A percentile compares a stretch with the other conserved stretches of the same genome.
These are phyloP conservation scores for Byssoonygena ceratinophila DNA, from an alignment of 2,329 filamentous ascomycete species.

Conservation along the genomic window DNA sequence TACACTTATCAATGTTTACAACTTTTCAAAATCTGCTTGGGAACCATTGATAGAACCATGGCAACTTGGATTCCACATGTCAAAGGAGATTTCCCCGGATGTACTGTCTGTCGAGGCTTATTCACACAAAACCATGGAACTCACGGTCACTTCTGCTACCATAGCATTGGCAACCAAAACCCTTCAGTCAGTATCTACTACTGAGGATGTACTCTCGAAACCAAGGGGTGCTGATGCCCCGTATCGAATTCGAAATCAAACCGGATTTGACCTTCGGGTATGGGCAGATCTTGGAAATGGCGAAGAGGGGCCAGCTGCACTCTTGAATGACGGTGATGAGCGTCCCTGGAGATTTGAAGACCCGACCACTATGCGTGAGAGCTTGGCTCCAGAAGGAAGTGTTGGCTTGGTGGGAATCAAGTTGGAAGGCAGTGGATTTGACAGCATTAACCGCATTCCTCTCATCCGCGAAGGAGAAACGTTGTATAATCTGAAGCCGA, in stretches of 20 bases:
- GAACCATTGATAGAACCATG: constrained; percentile 93
- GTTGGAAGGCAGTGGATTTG: constrained; percentile 88
- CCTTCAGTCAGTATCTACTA: constrained; percentile 73
- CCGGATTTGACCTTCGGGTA: constrained; percentile 78
- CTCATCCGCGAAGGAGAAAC: constrained; percentile 92
- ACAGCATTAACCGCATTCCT: constrained; percentile 74
- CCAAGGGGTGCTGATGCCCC: constrained; percentile 84
- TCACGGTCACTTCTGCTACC: constrained; percentile 84
- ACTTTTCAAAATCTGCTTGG: constrained; percentile 98
- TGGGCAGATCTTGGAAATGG: constrained; percentile 68
- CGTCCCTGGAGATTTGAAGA: constrained; percentile 94
- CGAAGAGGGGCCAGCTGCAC: constrained; percentile 56
- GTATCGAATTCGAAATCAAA: constrained; percentile 89
- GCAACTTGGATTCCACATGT: constrained; percentile 84
- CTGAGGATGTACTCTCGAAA: constrained; percentile 87
- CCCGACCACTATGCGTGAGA: constrained; percentile 92
- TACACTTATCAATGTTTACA: constrained; percentile 93
- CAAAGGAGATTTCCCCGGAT: constrained; percentile 64
- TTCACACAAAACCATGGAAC: constrained; percentile 80
- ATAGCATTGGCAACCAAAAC: constrained; percentile 92
- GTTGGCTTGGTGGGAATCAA: constrained; percentile 70
- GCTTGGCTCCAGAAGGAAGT: constrained; percentile 70
- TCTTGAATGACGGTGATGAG: constrained; percentile 79
- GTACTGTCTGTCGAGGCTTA: constrained; percentile 72
- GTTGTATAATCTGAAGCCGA: constrained; percentile 77